These are phyloP conservation scores for Blastocystis sp. DNA, from an alignment of 352 stramenopile species.

Conservation along the genomic window DNA sequence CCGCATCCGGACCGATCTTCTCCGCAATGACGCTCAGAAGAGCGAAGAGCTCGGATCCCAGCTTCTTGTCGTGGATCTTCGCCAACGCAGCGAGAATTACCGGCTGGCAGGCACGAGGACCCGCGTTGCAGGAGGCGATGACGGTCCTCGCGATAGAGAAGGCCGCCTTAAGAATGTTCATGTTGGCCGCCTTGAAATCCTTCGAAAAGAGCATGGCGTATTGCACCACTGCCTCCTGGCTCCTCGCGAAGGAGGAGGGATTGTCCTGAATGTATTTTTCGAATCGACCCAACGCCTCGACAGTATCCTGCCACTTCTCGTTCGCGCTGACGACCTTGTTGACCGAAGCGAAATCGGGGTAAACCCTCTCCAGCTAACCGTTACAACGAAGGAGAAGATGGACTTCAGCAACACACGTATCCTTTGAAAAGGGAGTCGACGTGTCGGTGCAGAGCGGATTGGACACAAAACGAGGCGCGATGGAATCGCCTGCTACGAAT, in stretches of 20 bases:
- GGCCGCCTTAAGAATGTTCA: slow-evolving; percentile 29
- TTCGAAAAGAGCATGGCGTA: slow-evolving; percentile 10
- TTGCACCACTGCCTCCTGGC: slow-evolving; percentile 12
- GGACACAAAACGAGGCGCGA: neutral
- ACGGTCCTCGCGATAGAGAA: neutral
- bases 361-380: neutral
- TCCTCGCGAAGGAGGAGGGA: neutral
- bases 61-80: slow-evolving; percentile 48
- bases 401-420: slow-evolving; percentile 8
- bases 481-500: neutral
- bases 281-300: slow-evolving; percentile 17
- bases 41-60: neutral
- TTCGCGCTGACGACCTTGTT: slow-evolving; percentile 12
- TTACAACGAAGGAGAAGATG: neutral
- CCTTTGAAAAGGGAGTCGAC: slow-evolving; percentile 17
- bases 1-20: slow-evolving; percentile 24
- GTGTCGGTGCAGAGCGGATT: slow-evolving; percentile 20
- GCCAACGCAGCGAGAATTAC: neutral
- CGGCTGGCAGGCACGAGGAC: neutral
- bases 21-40: neutral
- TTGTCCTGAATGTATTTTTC: neutral
- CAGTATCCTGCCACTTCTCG: slow-evolving; percentile 41
- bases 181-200: slow-evolving; percentile 38
- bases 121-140: neutral
- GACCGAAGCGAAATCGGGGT: neutral